Percentiles rank a stretch among this genome's conserved stretches.
phyloP scores from a whole-genome alignment of 345 rosid species.

The Fremontodendron californicum region DNA sequence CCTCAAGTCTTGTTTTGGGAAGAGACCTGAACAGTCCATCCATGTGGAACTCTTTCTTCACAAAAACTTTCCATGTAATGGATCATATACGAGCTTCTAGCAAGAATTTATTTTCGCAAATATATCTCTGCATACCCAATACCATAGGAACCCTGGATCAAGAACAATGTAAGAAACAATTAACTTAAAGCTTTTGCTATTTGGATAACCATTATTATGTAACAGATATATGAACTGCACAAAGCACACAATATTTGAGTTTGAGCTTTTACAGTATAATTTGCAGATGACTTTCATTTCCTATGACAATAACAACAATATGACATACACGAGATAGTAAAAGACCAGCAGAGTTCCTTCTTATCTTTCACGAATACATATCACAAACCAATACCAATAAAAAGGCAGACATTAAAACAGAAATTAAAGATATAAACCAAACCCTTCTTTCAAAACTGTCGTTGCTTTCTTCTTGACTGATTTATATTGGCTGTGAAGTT shows the following conservation, averaged over 20 bases:
- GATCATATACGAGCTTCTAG: not conserved
- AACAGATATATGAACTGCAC: constrained; percentile 39
- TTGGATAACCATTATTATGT: constrained; percentile 7
- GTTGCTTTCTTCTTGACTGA: constrained; percentile 27
- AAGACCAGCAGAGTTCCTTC: constrained; percentile 43
- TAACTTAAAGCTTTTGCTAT: not conserved
- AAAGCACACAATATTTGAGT: constrained; percentile 27
- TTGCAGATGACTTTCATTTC: constrained; percentile 32
- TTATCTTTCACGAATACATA: constrained; percentile 59
- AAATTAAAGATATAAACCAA: constrained; percentile 38
- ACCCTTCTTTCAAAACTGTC: constrained; percentile 73
- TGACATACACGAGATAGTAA: constrained; percentile 30
- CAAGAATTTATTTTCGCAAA: constrained; percentile 1
- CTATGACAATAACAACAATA: constrained; percentile 35
- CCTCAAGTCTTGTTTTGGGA: not conserved
- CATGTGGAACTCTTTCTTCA: not conserved
- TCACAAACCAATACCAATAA: constrained; percentile 58
- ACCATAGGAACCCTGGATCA: constrained; percentile 11
- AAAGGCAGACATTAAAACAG: constrained; percentile 25
- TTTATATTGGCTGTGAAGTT: constrained; percentile 57
- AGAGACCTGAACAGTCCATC: not conserved
- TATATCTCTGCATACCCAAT: not conserved
- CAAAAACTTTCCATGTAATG: not conserved
- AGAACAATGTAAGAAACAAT: constrained; percentile 10
- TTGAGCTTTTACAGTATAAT: constrained; percentile 54